Evolutionary conservation across 371 early-diverging fungal genomes (phyloP), one percentile per base, ranked within the genome.

Genomic region (Lichtheimia ramosa): DNA sequence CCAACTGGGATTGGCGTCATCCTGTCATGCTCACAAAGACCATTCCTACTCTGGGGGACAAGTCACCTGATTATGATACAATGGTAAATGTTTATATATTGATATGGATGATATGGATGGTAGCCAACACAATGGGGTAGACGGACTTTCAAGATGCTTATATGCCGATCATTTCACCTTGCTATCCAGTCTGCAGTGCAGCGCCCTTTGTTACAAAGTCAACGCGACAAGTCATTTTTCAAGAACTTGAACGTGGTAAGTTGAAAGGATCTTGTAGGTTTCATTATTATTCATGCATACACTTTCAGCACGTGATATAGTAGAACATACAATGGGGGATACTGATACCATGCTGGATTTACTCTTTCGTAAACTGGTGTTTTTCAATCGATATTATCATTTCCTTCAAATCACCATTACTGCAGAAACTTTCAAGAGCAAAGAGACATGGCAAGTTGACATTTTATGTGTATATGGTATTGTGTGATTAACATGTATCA

Each of bases 121-220:
- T 34, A 34, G 10, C 34, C 34, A 3, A 27, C 3, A 28, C 1
- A 34, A 8, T 34, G 34, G 34, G 10, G 25, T 49, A 76, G 62
- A 28, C 43, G 6, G 71, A 72, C 15, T 79, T 76, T 28, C 25
- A 63, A 5, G 27, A 67, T 3, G 66, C 74, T 1, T 41, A 63
- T 4, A 73, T 79, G 71, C 75, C 80, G 0, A 79, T 79, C 25
- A 60, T 79, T 3, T 68, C 80, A 16, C 80, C 80, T 0, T 79
- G 80, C 43, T 70, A 72, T 25, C 80, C 80, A 5, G 73, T 73
- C 1, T 57, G 63, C 27, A 72, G 52, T 43, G 58, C 66, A 0
- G 63, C 77, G 5, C 74, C 74, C 10, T 69, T 65, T 51, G 77
- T 71, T 2, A 79, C 73, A 1, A 51, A 53, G 14, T 72, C 76